Evolutionary conservation across 805 yeast genomes (phyloP).

Genomic region (Starmera caribaea): DNA sequence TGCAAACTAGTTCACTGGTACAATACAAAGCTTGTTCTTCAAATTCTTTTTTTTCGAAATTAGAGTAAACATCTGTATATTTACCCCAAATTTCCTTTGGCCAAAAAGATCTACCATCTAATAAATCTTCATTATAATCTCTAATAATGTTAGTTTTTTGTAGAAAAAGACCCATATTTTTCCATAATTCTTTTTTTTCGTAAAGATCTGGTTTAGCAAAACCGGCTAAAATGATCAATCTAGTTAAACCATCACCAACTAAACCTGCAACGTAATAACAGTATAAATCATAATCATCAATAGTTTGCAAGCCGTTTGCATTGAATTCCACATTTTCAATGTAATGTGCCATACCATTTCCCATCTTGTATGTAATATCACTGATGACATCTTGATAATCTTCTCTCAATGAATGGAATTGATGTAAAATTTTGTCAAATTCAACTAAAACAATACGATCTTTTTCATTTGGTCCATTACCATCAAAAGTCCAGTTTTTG

Average conservation of each 20-base stretch:
- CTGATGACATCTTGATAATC: constrained; percentile 70
- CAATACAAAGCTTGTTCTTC: constrained; percentile 56
- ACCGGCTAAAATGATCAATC: constrained; percentile 64
- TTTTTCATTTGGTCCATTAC: constrained; percentile 64
- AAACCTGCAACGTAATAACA: constrained; percentile 97
- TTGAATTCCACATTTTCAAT: constrained; percentile 70
- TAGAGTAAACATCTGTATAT: constrained; percentile 55
- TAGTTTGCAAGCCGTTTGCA: constrained; percentile 65
- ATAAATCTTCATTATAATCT: constrained; percentile 86
- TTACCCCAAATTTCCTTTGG: constrained; percentile 90
- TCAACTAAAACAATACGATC: constrained; percentile 78
- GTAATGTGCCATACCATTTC: constrained; percentile 97
- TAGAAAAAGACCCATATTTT: constrained; percentile 89
- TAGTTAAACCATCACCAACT: constrained; percentile 93
- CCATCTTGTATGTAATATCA: constrained; percentile 80
- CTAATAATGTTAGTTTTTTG: constrained; percentile 96
- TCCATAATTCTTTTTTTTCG: constrained; percentile 50
- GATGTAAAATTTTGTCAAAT: constrained; percentile 59
- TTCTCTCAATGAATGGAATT: constrained; percentile 64
- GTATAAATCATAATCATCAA: constrained; percentile 78
- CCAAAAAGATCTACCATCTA: constrained; percentile 92
- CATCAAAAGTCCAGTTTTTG: constrained; percentile 75
- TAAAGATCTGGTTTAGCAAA: constrained; percentile 50
- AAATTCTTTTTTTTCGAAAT: constrained; percentile 44
- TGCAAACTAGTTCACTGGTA: constrained; percentile 69